Evolutionary conservation across 2,329 filamentous ascomycete genomes (phyloP), one percentile per base, ranked within the genome.

Genomic region (Penicillium crustosum): DNA sequence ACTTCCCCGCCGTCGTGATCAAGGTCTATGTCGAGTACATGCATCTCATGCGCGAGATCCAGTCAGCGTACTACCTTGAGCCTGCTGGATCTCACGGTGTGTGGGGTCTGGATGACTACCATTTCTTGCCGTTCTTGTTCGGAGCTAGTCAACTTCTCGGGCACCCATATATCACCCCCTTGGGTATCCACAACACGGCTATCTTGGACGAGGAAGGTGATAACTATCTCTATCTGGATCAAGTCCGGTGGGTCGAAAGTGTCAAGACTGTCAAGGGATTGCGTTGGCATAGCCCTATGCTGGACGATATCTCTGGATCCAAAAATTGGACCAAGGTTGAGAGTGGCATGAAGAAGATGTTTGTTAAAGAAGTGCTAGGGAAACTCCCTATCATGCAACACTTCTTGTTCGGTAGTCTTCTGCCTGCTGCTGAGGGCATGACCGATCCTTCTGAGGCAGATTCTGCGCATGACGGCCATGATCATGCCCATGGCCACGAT

Each of bases 351-450:
- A 85, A 90, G 60, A 90, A 91, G 65, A 99, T 99, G 95, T 97
- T 97, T 71, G 83, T 93, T 51, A 90, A 88, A 41, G 94, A 99
- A 75, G 93, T 99, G 0, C 76, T 99, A 51, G 87, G 89, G 33
- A 99, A 99, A 76, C 74, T 99, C 55, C 94, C 94, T 0, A 93
- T 99, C 43, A 97, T 97, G 92, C 94, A 99, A 77, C 95, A 99
- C 74, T 99, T 99, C 68, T 71, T 99, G 54, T 99, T 99, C 70
- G 94, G 94, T 0, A 89, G 87, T 9, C 76, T 99, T 50, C 82
- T 99, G 2, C 88, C 91, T 0, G 91, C 93, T 0, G 85, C 82
- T 0, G 85, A 91, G 23, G 90, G 86, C 1, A 97, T 99, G 94
- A 77, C 80, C 10, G 78, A 77, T 45, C 63, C 65, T 6, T 75